phyloP scores from a whole-genome alignment of 768 basidiomycete genomes.

The Trametes villosa region DNA sequence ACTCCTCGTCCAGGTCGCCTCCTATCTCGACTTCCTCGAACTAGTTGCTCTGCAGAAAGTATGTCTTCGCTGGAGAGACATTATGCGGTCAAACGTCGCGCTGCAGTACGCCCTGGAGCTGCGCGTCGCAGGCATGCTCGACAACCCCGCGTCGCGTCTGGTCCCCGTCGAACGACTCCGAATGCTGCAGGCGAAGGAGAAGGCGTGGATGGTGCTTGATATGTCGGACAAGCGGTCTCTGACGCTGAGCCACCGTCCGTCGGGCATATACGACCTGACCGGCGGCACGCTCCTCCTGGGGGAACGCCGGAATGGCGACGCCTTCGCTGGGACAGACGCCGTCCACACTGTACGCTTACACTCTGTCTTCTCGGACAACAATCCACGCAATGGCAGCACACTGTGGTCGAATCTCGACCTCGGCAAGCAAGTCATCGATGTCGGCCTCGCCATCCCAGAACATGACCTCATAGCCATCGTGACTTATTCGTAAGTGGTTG shows the following conservation, averaged over 20 bases:
- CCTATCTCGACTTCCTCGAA: slow-evolving; percentile 4
- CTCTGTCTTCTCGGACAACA: slow-evolving; percentile 1
- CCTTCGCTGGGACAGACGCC: slow-evolving; percentile 17
- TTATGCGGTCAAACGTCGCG: slow-evolving; percentile 9
- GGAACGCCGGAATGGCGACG: slow-evolving; percentile 9
- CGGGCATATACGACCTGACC: slow-evolving; percentile 34
- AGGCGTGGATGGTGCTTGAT: slow-evolving; percentile 20
- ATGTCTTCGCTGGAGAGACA: slow-evolving; percentile 2
- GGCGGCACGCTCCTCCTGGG: slow-evolving; percentile 30
- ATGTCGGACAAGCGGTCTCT: slow-evolving; percentile 10
- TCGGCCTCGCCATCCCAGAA: slow-evolving; percentile 29
- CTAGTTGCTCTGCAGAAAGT: slow-evolving; percentile 5
- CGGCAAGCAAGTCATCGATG: slow-evolving; percentile 26
- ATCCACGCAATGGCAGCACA: neutral
- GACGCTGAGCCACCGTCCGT: slow-evolving; percentile 21
- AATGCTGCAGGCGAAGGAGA: slow-evolving; percentile 12
- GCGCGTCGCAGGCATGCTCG: slow-evolving; percentile 14
- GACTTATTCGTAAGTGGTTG: slow-evolving; percentile 27
- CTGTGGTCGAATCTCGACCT: slow-evolving; percentile 26
- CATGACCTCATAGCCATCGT: slow-evolving; percentile 31
- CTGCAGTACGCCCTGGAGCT: slow-evolving; percentile 27
- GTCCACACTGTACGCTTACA: slow-evolving; percentile 12
- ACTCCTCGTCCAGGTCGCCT: slow-evolving; percentile 21
- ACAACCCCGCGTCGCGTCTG: slow-evolving; percentile 23
- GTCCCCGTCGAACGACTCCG: slow-evolving; percentile 21